These are phyloP conservation scores for Ceratobasidium sp. DNA, from an alignment of 1,284 basidiomycete genomes.

Conservation along the genomic window DNA sequence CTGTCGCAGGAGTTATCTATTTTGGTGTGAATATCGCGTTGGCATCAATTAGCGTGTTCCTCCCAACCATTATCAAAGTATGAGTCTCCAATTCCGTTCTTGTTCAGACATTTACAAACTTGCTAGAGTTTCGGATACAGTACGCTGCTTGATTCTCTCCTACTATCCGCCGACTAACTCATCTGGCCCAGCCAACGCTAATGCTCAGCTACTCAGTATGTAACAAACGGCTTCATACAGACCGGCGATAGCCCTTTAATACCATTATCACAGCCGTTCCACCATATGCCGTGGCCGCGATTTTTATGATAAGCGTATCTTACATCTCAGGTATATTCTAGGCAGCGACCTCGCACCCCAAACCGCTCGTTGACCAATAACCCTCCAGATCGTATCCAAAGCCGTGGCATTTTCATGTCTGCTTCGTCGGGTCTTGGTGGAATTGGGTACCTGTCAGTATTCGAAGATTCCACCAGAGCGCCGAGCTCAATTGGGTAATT, in stretches of 20 bases:
- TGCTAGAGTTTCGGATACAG: slow-evolving; percentile 70
- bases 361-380: neutral
- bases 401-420: slow-evolving; percentile 73
- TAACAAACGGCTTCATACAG: neutral
- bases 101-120: neutral
- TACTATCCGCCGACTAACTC: slow-evolving; percentile 24
- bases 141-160: slow-evolving; percentile 52
- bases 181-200: slow-evolving; percentile 61
- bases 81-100: slow-evolving; percentile 4
- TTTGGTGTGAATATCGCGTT: slow-evolving; percentile 85
- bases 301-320: slow-evolving; percentile 74
- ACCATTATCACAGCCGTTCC: slow-evolving; percentile 67
- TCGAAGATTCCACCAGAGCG: neutral
- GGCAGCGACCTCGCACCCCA: neutral
- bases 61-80: slow-evolving; percentile 82
- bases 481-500: neutral
- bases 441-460: slow-evolving; percentile 74
- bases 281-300: slow-evolving; percentile 80
- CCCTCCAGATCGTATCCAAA: slow-evolving; percentile 71
- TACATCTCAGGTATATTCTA: slow-evolving; percentile 64
- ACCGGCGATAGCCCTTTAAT: slow-evolving; percentile 56
- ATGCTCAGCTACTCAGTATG: slow-evolving; percentile 71
- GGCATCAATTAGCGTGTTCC: slow-evolving; percentile 83
- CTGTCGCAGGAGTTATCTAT: slow-evolving; percentile 68
- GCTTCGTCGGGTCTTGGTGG: slow-evolving; percentile 66